Percentiles rank a stretch among this genome's conserved stretches.
phyloP scores from a whole-genome alignment of 495 filamentous ascomycete genomes.

The Cairneyella variabilis region DNA sequence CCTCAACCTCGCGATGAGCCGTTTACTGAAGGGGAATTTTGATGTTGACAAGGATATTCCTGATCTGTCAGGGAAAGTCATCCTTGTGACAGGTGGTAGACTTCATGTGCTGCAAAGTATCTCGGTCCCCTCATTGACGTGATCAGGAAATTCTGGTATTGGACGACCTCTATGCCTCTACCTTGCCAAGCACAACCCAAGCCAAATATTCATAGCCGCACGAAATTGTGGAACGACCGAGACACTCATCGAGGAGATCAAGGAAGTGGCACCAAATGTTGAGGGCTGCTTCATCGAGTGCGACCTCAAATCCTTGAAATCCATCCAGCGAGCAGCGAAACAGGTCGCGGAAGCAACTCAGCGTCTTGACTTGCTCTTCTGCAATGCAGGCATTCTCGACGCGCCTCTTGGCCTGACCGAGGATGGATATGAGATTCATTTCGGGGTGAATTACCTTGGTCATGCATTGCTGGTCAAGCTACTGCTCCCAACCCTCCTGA shows the following conservation, averaged over 20 bases:
- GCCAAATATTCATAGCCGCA: slow-evolving; percentile 58
- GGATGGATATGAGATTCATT: slow-evolving; percentile 62
- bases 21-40: too few species aligned
- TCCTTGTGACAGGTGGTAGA: slow-evolving; percentile 58
- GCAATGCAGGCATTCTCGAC: slow-evolving; percentile 68
- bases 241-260: slow-evolving; percentile 43
- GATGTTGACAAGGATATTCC: slow-evolving; percentile 54
- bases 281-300: slow-evolving; percentile 15
- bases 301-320: slow-evolving; percentile 19
- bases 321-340: slow-evolving; percentile 17
- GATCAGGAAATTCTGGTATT: slow-evolving; percentile 58
- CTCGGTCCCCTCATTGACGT: too few species aligned
- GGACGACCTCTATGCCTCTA: slow-evolving; percentile 59
- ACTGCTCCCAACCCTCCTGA: slow-evolving; percentile 52
- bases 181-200: slow-evolving; percentile 54
- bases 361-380: slow-evolving; percentile 54
- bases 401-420: slow-evolving; percentile 39
- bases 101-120: not conserved
- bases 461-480: slow-evolving; percentile 64
- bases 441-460: slow-evolving; percentile 65
- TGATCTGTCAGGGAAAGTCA: slow-evolving; percentile 51
- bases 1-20: too few species aligned
- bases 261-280: not conserved
- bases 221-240: slow-evolving; percentile 48
- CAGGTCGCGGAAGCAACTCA: slow-evolving; percentile 4